phyloP scores from a whole-genome alignment of 176 grass and related monocot species.

The Urochloa ruziziensis region DNA sequence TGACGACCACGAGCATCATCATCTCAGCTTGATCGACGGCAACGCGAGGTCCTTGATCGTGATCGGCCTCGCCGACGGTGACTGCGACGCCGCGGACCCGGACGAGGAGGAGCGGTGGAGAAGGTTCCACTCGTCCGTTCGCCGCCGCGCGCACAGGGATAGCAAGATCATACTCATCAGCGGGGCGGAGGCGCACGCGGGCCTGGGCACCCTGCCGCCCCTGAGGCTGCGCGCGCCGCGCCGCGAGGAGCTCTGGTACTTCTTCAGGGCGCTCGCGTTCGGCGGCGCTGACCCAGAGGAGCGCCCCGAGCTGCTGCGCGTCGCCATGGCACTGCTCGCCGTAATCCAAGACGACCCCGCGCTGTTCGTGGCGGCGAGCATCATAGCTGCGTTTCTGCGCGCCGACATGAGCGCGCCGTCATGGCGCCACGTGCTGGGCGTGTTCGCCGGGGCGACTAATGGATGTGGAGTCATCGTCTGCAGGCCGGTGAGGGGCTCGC shows the following conservation, averaged over 20 bases:
- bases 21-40: background rate
- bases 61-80: background rate
- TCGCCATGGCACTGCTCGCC: background rate
- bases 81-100: no score
- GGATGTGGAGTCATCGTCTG: background rate
- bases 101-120: background rate
- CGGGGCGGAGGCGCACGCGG: background rate
- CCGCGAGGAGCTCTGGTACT: conserved; percentile 4
- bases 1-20: no score
- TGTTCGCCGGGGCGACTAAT: background rate
- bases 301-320: background rate
- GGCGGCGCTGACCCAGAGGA: background rate
- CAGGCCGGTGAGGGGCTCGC: background rate
- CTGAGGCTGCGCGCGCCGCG: background rate
- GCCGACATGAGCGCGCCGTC: background rate
- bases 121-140: background rate
- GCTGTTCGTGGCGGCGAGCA: background rate
- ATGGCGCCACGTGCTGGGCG: background rate
- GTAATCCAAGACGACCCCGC: background rate
- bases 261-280: conserved; percentile 4
- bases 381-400: background rate
- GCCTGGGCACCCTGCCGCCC: background rate
- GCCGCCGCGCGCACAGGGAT: background rate
- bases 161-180: background rate
- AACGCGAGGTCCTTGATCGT: background rate